Conservation (phyloP, 768 basidiomycete genomes). For the Brasilioporus rufonigricans region DNA sequence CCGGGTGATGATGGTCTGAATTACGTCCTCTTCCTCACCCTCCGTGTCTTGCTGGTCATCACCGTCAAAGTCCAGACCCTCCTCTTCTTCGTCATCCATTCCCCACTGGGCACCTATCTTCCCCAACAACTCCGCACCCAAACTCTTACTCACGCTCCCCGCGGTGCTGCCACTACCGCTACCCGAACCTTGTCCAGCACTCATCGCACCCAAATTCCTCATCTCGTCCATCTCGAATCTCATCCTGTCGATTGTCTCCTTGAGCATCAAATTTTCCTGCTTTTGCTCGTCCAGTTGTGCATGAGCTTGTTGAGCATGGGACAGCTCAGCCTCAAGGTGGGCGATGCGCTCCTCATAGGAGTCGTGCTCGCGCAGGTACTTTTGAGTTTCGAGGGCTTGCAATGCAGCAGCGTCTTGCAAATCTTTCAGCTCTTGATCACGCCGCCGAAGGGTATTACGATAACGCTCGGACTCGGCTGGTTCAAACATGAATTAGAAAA, state of each 20-base stretch:
- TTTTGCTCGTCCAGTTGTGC: conserved; percentile 86
- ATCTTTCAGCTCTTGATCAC: conserved; percentile 71
- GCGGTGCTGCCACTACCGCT: conserved; percentile 48
- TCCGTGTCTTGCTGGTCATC: conserved; percentile 56
- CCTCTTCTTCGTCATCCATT: conserved; percentile 42
- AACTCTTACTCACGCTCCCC: conserved; percentile 65
- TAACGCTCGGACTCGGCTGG: conserved; percentile 76
- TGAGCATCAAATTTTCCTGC: conserved; percentile 88
- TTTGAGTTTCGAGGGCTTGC: conserved; percentile 62
- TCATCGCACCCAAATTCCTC: conserved; percentile 46
- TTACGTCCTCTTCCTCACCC: conserved; percentile 61
- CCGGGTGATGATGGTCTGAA: conserved; percentile 87
- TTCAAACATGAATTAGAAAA: neutral
- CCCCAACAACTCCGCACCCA: conserved; percentile 69
- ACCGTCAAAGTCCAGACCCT: conserved; percentile 32
- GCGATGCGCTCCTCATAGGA: conserved; percentile 69
- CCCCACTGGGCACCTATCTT: conserved; percentile 52
- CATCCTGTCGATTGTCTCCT: conserved; percentile 95
- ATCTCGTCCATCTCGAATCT: conserved; percentile 93
- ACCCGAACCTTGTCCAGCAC: conserved; percentile 34
- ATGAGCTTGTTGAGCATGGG: conserved; percentile 66
- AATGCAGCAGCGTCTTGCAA: conserved; percentile 57
- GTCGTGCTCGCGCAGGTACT: conserved; percentile 67
- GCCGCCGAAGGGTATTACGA: conserved; percentile 66
- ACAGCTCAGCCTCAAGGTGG: conserved; percentile 70